Base-by-base conservation (phyloP, 495 filamentous ascomycete genomes). In the Talaromyces proteolyticus region DNA sequence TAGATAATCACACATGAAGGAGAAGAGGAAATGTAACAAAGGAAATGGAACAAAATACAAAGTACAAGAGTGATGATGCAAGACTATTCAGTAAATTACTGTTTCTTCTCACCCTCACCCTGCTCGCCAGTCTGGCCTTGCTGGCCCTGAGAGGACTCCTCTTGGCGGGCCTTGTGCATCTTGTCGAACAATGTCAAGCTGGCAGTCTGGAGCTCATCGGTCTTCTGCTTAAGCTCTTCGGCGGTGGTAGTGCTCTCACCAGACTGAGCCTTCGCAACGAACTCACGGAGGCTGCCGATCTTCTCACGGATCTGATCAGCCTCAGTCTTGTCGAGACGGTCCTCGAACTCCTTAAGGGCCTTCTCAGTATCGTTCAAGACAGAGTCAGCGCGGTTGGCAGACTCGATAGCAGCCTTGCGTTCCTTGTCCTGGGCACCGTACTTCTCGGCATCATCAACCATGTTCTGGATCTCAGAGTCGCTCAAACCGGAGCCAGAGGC, bases 281-380 rank as follows among this genome's bases (percentile, higher is more conserved):
- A 87, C 75, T 97, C 93, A 50, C 93, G 83, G 54, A 98, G 84
- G 57, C 76, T 66, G 52, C 79, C 71, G 60, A 98, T 96, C 88
- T 97, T 97, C 81, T 96, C 89, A 60, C 79, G 82, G 74, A 98
- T 90, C 62, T 80, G 75, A 46, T 95, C 86, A 42, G 88, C 89
- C 80, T 98, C 93, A 50, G 85, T 69, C 87, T 97, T 97, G 81
- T 98, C 92, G 17, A 98, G 86, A 67, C 83, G 89, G 72, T 95
- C 89, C 63, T 92, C 85, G 61, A 87, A 91, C 70, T 98, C 93
- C 80, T 92, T 95, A 42, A 98, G 80, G 25, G 92, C 92, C 78
- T 96, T 95, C 81, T 98, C 93, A 29, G 94, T 97, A 63, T 97
- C 94, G 77, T 91, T 96, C 56, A 95, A 66, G 43, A 97, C 92